Percentiles rank a stretch among this genome's conserved stretches.
Evolutionary conservation across 208 protist species (phyloP).

Genomic region (Acanthamoeba quina): DNA sequence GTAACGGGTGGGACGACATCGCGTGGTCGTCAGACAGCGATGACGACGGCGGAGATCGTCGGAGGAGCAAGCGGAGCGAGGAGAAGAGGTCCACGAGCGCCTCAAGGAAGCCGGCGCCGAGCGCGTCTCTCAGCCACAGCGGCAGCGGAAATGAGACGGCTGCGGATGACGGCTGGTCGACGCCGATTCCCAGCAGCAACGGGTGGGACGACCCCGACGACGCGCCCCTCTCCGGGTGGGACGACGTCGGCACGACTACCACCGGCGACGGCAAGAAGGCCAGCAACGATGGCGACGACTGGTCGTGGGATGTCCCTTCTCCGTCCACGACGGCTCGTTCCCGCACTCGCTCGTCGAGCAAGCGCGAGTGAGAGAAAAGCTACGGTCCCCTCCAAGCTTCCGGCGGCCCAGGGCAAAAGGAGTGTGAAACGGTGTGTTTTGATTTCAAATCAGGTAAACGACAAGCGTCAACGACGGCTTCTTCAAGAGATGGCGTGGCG

Average conservation of each 20-base stretch:
- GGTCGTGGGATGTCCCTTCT: slow-evolving; percentile 1
- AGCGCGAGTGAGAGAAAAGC: not conserved
- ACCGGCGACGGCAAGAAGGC: not conserved
- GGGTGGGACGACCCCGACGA: slow-evolving; percentile 44
- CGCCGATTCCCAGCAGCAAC: not conserved
- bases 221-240: slow-evolving; percentile 20
- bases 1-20: slow-evolving; percentile 50
- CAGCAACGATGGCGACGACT: slow-evolving; percentile 5
- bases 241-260: not conserved
- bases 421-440: too few relatives aligned
- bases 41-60: not conserved
- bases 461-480: too few relatives aligned
- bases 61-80: slow-evolving; percentile 35
- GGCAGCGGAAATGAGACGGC: not conserved
- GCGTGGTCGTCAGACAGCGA: slow-evolving; percentile 44
- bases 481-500: too few relatives aligned
- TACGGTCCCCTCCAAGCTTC: too few relatives aligned
- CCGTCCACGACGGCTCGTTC: not conserved
- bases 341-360: not conserved
- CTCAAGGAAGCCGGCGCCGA: not conserved
- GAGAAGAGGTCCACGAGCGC: not conserved
- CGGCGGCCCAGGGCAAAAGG: too few relatives aligned
- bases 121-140: not conserved
- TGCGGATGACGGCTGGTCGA: slow-evolving; percentile 41
- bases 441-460: too few relatives aligned